Percentiles rank a stretch among this genome's conserved stretches.
Evolutionary conservation across 805 yeast genomes (phyloP).

Genomic region (Scheffersomyces stipitis): DNA sequence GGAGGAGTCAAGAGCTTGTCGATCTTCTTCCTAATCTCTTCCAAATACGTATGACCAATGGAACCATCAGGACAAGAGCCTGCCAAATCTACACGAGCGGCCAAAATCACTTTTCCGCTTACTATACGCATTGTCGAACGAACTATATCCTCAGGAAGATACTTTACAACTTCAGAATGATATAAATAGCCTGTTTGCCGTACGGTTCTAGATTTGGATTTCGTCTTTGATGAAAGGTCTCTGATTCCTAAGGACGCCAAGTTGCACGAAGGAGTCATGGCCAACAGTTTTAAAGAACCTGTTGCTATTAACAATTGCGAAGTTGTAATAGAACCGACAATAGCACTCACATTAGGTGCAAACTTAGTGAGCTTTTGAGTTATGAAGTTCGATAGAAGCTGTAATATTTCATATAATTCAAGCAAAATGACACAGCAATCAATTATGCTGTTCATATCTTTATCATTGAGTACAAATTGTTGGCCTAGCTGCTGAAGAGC

Average conservation of each 20-base stretch:
- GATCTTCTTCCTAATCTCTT: constrained; percentile 61
- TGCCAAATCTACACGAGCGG: constrained; percentile 77
- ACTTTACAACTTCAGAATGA: constrained; percentile 56
- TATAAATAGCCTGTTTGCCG: constrained; percentile 72
- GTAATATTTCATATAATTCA: constrained; percentile 43
- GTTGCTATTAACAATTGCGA: constrained; percentile 67
- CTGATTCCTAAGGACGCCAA: constrained; percentile 71
- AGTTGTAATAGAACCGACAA: constrained; percentile 71
- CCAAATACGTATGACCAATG: constrained; percentile 57
- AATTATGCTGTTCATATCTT: constrained; percentile 37
- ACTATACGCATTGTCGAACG: constrained; percentile 75
- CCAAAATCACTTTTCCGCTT: constrained; percentile 75
- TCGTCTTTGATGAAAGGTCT: constrained; percentile 32
- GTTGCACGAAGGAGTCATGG: constrained; percentile 79
- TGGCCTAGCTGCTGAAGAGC: constrained; percentile 49
- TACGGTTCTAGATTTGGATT: constrained; percentile 36
- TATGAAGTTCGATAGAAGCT: constrained; percentile 51
- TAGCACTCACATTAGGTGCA: constrained; percentile 78
- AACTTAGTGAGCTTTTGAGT: constrained; percentile 53
- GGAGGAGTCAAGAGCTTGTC: constrained; percentile 81
- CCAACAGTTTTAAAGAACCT: constrained; percentile 68
- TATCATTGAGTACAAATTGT: constrained; percentile 19
- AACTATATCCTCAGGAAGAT: constrained; percentile 56
- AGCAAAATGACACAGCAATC: constrained; percentile 50
- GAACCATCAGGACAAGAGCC: constrained; percentile 42